Evolutionary conservation across 108 stramenopile species (phyloP).

Genomic region (Parietichytrium sp.): DNA sequence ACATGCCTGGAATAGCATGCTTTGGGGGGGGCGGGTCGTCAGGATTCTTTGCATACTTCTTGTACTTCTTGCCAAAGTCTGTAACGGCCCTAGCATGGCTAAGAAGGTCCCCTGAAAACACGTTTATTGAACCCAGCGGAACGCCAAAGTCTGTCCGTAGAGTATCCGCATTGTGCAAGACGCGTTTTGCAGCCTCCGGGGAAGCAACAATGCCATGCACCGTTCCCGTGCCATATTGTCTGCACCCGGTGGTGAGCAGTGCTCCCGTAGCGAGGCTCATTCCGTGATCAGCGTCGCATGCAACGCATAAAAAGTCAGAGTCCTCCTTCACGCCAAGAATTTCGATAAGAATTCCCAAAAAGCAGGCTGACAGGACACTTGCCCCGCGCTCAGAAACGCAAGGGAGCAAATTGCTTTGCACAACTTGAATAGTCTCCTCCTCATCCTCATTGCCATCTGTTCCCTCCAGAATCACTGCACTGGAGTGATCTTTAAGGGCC

Average conservation of each 20-base stretch:
- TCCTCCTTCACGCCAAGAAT: slow-evolving; percentile 16
- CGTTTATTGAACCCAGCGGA: slow-evolving; percentile 12
- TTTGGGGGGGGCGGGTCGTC: too few relatives aligned
- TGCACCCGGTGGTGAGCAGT: not conserved
- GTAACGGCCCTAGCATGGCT: not conserved
- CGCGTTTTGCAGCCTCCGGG: not conserved
- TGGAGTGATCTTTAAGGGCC: not conserved
- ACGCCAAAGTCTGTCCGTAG: slow-evolving; percentile 16
- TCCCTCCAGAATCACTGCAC: too few relatives aligned
- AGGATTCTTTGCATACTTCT: not conserved
- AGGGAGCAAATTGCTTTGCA: not conserved
- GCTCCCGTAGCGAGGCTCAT: not conserved
- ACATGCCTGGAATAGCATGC: slow-evolving; percentile 18
- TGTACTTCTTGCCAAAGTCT: not conserved
- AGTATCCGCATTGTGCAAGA: not conserved
- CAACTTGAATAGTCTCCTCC: too few relatives aligned
- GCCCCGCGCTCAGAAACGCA: not conserved
- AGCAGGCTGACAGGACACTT: not conserved
- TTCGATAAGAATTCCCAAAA: slow-evolving; percentile 28
- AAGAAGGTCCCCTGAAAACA: not conserved
- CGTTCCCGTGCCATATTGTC: not conserved
- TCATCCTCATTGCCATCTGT: too few relatives aligned
- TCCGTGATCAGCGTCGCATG: slow-evolving; percentile 14
- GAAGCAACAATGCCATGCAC: slow-evolving; percentile 24
- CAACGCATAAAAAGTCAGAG: slow-evolving; percentile 6